These are phyloP conservation scores for Diaporthe destruens DNA, from an alignment of 2,329 filamentous ascomycete genomes.

Conservation along the genomic window DNA sequence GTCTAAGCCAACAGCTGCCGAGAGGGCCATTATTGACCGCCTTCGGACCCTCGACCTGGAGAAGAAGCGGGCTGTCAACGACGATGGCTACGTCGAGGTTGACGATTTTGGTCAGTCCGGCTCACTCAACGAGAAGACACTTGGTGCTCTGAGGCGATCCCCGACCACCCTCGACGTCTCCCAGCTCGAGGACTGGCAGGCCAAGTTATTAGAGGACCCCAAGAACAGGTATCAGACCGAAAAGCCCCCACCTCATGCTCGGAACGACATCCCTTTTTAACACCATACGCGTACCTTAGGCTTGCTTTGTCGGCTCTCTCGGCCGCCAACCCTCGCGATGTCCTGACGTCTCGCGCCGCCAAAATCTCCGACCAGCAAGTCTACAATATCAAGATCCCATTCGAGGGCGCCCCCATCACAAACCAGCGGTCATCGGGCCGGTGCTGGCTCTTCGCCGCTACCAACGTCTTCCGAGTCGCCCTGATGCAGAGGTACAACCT, in stretches of 20 bases:
- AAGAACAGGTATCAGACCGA: slow-evolving; percentile 67
- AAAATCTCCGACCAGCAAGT: slow-evolving; percentile 79
- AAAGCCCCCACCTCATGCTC: neutral
- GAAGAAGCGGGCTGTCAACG: slow-evolving; percentile 48
- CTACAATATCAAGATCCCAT: slow-evolving; percentile 86
- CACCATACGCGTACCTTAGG: slow-evolving; percentile 54
- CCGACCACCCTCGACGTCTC: slow-evolving; percentile 64
- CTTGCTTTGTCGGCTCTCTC: slow-evolving; percentile 82
- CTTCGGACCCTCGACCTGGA: slow-evolving; percentile 59
- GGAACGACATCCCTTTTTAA: slow-evolving; percentile 53
- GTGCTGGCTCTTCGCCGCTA: slow-evolving; percentile 93
- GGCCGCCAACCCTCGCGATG: slow-evolving; percentile 72
- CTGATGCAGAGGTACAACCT: slow-evolving; percentile 87
- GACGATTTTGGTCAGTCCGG: slow-evolving; percentile 49
- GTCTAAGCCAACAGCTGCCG: slow-evolving; percentile 55
- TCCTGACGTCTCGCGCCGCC: slow-evolving; percentile 74
- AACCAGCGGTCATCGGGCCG: slow-evolving; percentile 85
- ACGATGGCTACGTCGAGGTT: slow-evolving; percentile 68
- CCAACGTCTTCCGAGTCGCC: slow-evolving; percentile 91
- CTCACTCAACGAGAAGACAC: slow-evolving; percentile 51
- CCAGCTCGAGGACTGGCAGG: slow-evolving; percentile 70
- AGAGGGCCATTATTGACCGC: slow-evolving; percentile 60
- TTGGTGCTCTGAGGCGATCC: slow-evolving; percentile 45
- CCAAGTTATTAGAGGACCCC: slow-evolving; percentile 71
- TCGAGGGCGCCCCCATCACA: slow-evolving; percentile 85